A percentile compares a stretch with the other conserved stretches of the same genome.
phyloP scores from a whole-genome alignment of 1,284 basidiomycete genomes.

The Xerocomus nothofagi region DNA sequence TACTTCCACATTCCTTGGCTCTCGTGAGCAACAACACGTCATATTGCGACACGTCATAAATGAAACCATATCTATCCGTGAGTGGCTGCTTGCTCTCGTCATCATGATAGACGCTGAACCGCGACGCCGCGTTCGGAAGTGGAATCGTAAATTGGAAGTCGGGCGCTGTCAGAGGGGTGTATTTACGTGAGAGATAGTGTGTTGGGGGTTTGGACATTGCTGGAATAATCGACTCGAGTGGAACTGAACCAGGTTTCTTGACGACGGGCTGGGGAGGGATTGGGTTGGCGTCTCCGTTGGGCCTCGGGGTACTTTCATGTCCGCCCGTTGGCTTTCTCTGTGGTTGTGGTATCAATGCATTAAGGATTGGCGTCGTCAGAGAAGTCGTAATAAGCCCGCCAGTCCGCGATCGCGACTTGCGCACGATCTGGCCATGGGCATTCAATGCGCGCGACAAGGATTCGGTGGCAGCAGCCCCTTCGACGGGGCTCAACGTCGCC shows the following conservation, averaged over 20 bases:
- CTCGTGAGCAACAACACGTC: constrained; percentile 77
- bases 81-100: constrained; percentile 64
- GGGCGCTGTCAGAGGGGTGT: constrained; percentile 64
- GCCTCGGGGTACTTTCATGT: constrained; percentile 29
- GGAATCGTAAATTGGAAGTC: constrained; percentile 70
- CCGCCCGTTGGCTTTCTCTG: constrained; percentile 41
- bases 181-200: constrained; percentile 72
- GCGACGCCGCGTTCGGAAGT: constrained; percentile 54
- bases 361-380: constrained; percentile 56
- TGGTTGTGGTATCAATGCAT: constrained; percentile 56
- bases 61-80: constrained; percentile 94
- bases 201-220: constrained; percentile 84
- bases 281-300: constrained; percentile 12
- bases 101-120: constrained; percentile 53
- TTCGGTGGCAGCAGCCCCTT: constrained; percentile 44
- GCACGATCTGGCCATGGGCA: constrained; percentile 33
- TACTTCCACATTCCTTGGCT: constrained; percentile 70
- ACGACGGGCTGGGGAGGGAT: constrained; percentile 19
- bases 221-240: constrained; percentile 89
- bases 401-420: constrained; percentile 40
- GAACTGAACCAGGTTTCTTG: constrained; percentile 63
- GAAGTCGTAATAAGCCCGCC: constrained; percentile 37
- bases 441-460: constrained; percentile 46
- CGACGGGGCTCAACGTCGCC: constrained; percentile 41
- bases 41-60: constrained; percentile 83